Percentiles rank a stretch among this genome's conserved stretches.
Evolutionary conservation across 768 basidiomycete genomes (phyloP).

Genomic region (Boletus coccyginus): DNA sequence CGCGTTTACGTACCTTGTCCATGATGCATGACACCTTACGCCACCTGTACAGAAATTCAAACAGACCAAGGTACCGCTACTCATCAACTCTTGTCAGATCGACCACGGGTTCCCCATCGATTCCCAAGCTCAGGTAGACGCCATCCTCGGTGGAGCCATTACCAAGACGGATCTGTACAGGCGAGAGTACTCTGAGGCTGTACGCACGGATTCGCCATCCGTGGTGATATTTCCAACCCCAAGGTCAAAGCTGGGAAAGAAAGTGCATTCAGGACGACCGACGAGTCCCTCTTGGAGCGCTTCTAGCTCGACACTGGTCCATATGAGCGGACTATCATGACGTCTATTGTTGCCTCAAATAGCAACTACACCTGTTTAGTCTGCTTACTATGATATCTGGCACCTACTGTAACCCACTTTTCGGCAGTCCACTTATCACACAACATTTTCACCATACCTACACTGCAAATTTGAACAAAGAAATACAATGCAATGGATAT

Average conservation of each 20-base stretch:
- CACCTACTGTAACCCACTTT: too few species aligned
- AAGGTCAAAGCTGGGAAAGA: conserved; percentile 60
- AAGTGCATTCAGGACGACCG: conserved; percentile 54
- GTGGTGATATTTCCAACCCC: conserved; percentile 45
- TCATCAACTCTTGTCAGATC: conserved; percentile 42
- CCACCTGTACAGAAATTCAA: neutral
- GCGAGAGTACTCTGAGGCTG: conserved; percentile 48
- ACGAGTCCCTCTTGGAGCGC: conserved; percentile 47
- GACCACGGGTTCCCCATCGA: conserved; percentile 51
- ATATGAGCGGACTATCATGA: too few species aligned
- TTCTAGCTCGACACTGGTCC: conserved; percentile 2
- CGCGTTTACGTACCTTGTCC: neutral
- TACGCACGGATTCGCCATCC: conserved; percentile 53
- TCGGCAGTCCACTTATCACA: too few species aligned
- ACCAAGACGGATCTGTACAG: conserved; percentile 45
- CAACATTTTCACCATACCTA: too few species aligned
- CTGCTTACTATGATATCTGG: too few species aligned
- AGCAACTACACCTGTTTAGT: too few species aligned
- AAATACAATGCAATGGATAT: too few species aligned
- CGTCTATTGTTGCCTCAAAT: neutral
- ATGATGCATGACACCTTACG: neutral
- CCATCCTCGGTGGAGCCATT: conserved; percentile 37
- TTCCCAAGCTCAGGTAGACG: conserved; percentile 42
- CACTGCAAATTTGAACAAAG: too few species aligned
- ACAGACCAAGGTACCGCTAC: neutral